Percentiles rank a stretch among this genome's conserved stretches.
Conservation (phyloP, 805 yeast species). For the Teunomyces funiuensis region DNA sequence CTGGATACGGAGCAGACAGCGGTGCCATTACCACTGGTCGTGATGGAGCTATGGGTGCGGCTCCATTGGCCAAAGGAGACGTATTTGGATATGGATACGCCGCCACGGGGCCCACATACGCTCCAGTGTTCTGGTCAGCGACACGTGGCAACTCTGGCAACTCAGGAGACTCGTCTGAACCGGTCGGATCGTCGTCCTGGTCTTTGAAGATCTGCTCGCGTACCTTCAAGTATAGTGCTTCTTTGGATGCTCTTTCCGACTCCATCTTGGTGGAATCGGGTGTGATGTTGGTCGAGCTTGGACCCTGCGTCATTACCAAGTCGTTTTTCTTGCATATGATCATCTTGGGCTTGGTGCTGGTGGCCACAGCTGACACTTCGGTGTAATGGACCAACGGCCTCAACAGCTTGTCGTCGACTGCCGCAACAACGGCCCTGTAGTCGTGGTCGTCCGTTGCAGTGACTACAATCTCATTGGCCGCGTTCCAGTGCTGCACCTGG, state of each 20-base stretch:
- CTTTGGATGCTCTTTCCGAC: conserved; percentile 38
- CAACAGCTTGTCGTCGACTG: background rate
- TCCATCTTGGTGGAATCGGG: conserved; percentile 24
- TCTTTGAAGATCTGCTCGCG: conserved; percentile 37
- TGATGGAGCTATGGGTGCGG: no score
- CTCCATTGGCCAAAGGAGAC: background rate
- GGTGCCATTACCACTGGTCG: background rate
- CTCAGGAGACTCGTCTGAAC: background rate
- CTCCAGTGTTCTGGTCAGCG: no score
- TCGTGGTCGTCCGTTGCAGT: conserved; percentile 15
- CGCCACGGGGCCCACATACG: conserved; percentile 6
- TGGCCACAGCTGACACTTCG: background rate
- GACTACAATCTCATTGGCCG: conserved; percentile 23
- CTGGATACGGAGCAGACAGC: background rate
- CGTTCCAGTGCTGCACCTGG: conserved; percentile 50
- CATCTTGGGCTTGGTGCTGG: conserved; percentile 14
- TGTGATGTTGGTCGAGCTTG: background rate
- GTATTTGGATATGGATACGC: background rate
- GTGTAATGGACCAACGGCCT: background rate
- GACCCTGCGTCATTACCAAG: background rate
- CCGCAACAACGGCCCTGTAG: conserved; percentile 9
- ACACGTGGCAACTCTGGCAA: background rate
- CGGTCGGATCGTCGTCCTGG: conserved; percentile 16
- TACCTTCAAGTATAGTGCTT: conserved; percentile 41
- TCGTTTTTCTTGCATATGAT: conserved; percentile 13